Evolutionary conservation across 192 early-diverging fungal species (phyloP).

Genomic region (Entomortierella chlamydospora): DNA sequence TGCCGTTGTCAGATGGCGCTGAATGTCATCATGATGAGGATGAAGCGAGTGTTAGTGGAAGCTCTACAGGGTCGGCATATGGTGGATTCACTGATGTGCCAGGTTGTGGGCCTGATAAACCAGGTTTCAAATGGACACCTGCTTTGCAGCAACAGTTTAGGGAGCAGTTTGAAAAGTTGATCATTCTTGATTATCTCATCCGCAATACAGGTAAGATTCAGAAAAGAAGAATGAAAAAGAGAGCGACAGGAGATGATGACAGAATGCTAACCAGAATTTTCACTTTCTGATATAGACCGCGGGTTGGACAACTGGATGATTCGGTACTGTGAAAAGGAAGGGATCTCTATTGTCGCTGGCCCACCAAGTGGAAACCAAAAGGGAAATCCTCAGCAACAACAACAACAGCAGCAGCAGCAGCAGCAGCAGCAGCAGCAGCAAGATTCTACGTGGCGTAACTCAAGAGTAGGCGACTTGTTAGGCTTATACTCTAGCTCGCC

Average conservation of each 20-base stretch:
- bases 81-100: constrained; percentile 4
- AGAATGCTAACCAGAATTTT: background rate
- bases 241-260: background rate
- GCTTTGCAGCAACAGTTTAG: constrained; percentile 65
- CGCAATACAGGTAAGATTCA: constrained; percentile 82
- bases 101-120: constrained; percentile 9
- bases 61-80: constrained; percentile 15
- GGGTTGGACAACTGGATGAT: constrained; percentile 92
- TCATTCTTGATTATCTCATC: constrained; percentile 90
- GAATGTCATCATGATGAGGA: constrained; percentile 26
- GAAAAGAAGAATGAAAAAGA: background rate
- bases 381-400: constrained; percentile 14
- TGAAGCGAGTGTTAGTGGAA: constrained; percentile 16
- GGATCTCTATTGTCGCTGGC: constrained; percentile 29
- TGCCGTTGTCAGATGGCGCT: too few relatives aligned
- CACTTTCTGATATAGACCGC: constrained; percentile 58
- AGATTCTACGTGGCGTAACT: constrained; percentile 21
- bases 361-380: constrained; percentile 5
- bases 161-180: constrained; percentile 82
- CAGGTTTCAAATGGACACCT: constrained; percentile 61
- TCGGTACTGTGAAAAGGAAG: constrained; percentile 65
- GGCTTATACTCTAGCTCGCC: constrained; percentile 28
- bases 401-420: too few relatives aligned
- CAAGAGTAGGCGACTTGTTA: constrained; percentile 38
- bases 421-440: constrained; percentile 18